Evolutionary conservation across 2,329 filamentous ascomycete species (phyloP).

Genomic region (Fusarium tjaetaba): DNA sequence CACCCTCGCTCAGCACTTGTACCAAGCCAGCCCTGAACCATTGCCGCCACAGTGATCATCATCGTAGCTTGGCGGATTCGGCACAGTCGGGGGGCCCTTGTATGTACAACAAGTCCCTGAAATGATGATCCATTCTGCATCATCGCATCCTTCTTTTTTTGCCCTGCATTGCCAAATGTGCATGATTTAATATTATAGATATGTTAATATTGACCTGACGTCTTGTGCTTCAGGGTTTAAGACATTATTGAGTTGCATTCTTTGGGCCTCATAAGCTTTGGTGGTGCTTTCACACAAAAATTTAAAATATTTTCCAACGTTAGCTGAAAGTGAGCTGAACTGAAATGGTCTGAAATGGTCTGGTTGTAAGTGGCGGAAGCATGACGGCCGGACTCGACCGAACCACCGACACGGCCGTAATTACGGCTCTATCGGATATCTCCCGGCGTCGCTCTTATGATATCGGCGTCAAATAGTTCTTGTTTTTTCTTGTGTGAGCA

Average conservation of each 20-base stretch:
- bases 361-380: constrained; percentile 20
- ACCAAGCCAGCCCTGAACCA: background rate
- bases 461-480: background rate
- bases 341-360: background rate
- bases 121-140: constrained; percentile 32
- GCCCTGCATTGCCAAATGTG: constrained; percentile 2
- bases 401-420: constrained; percentile 38
- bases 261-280: background rate
- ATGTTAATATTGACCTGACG: background rate
- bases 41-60: constrained; percentile 34
- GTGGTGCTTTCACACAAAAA: background rate
- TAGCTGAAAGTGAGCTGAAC: background rate
- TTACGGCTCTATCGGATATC: constrained; percentile 41
- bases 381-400: constrained; percentile 20
- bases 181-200: background rate
- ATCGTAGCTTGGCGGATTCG: constrained; percentile 27
- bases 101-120: constrained; percentile 22
- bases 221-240: background rate
- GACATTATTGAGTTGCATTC: background rate
- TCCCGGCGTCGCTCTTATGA: background rate
- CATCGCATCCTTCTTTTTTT: background rate
- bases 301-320: background rate
- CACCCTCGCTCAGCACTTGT: background rate
- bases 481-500: background rate
- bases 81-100: constrained; percentile 7